These are phyloP conservation scores for Xanthoparmelia taractica DNA, from an alignment of 495 filamentous ascomycete species.

Conservation along the genomic window DNA sequence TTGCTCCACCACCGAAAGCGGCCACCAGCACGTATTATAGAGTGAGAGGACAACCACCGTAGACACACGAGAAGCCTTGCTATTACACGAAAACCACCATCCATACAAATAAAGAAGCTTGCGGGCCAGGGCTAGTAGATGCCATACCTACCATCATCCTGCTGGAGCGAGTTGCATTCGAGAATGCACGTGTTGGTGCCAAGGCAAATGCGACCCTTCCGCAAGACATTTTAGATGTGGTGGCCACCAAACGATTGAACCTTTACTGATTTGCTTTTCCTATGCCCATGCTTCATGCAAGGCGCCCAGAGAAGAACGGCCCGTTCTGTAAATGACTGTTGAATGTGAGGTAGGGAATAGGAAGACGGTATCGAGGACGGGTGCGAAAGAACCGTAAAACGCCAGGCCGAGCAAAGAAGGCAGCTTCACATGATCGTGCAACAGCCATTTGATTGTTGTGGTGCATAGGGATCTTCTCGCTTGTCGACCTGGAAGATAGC, in stretches of 20 bases:
- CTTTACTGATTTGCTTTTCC: slow-evolving; percentile 7
- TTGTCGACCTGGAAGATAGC: slow-evolving; percentile 9
- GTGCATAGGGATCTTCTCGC: slow-evolving; percentile 91
- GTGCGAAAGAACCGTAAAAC: slow-evolving; percentile 13
- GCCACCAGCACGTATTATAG: slow-evolving; percentile 10
- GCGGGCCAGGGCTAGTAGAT: not conserved
- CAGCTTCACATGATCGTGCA: slow-evolving; percentile 79
- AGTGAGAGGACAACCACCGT: slow-evolving; percentile 4
- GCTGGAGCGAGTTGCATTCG: not conserved
- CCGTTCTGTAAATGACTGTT: not conserved
- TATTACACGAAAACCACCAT: not conserved
- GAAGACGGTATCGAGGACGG: slow-evolving; percentile 9
- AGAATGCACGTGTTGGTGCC: not conserved
- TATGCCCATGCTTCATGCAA: not conserved
- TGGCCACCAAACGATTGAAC: slow-evolving; percentile 3
- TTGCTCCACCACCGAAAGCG: slow-evolving; percentile 6
- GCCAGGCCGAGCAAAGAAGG: slow-evolving; percentile 10
- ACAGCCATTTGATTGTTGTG: slow-evolving; percentile 82
- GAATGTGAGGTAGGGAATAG: not conserved
- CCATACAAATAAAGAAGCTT: slow-evolving; percentile 2
- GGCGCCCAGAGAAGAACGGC: slow-evolving; percentile 4
- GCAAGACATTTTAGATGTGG: not conserved
- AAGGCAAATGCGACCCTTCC: not conserved
- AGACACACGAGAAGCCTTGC: slow-evolving; percentile 4
- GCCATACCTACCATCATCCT: not conserved